phyloP scores from a whole-genome alignment of 2,329 filamentous ascomycete species.

The Neonectria magnoliae region DNA sequence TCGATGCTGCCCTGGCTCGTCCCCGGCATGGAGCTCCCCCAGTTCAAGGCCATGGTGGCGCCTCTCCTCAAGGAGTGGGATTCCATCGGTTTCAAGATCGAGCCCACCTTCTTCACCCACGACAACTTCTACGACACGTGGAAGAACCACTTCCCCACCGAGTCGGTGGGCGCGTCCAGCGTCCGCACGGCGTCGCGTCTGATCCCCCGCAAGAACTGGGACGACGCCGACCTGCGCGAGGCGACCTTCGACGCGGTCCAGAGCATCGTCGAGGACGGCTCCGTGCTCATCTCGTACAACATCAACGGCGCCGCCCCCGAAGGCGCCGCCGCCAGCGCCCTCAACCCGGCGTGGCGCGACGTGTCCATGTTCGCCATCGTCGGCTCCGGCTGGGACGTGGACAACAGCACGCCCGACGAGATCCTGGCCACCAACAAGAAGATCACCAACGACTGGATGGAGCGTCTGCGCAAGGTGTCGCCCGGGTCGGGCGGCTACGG shows the following conservation, averaged over 20 bases:
- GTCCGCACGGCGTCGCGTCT: constrained; percentile 51
- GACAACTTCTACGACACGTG: constrained; percentile 52
- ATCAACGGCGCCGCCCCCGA: constrained; percentile 33
- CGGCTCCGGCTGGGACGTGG: constrained; percentile 31
- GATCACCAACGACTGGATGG: constrained; percentile 30
- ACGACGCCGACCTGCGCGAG: constrained; percentile 26
- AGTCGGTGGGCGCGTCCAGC: constrained; percentile 33
- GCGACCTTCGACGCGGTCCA: constrained; percentile 36
- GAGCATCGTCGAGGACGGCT: constrained; percentile 34
- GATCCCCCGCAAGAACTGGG: constrained; percentile 49
- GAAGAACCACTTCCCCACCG: constrained; percentile 51
- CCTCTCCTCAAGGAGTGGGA: constrained; percentile 46
- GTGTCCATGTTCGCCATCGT: constrained; percentile 49
- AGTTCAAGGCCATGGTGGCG: constrained; percentile 47
- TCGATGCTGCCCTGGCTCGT: constrained; percentile 49
- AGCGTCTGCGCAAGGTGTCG: constrained; percentile 21
- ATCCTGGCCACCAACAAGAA: constrained; percentile 42
- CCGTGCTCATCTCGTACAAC: constrained; percentile 39
- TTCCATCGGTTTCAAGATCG: constrained; percentile 41
- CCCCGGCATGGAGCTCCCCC: constrained; percentile 45
- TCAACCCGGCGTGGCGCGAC: constrained; percentile 58
- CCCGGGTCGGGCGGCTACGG: constrained; percentile 42
- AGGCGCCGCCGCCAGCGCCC: constrained; percentile 44
- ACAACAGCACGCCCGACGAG: constrained; percentile 10
- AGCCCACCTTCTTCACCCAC: constrained; percentile 47